These are phyloP conservation scores for Alternaria novae-zelandiae DNA, from an alignment of 2,329 filamentous ascomycete genomes.

Conservation along the genomic window DNA sequence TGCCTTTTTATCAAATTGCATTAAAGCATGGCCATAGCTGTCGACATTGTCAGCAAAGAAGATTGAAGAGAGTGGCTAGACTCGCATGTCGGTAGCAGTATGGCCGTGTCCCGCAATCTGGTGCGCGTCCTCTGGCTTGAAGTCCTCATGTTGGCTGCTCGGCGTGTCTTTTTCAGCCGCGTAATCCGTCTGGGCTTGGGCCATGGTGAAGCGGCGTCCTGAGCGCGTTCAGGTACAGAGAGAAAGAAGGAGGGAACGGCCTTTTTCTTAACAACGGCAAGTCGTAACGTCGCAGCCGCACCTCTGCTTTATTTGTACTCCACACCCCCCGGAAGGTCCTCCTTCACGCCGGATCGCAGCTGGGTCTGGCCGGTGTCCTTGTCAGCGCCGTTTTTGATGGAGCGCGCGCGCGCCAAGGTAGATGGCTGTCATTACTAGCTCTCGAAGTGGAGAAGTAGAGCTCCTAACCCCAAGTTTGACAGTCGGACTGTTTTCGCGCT, in stretches of 20 bases:
- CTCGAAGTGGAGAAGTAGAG: constrained; percentile 3
- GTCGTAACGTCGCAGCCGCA: constrained; percentile 13
- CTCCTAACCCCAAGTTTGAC: too few species aligned
- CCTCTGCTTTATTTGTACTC: constrained; percentile 6
- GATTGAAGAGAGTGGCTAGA: background rate
- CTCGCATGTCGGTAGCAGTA: constrained; percentile 40
- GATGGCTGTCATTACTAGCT: constrained; percentile 2
- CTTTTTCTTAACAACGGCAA: constrained; percentile 3
- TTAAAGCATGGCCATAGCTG: constrained; percentile 42
- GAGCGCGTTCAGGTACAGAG: background rate
- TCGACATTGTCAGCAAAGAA: constrained; percentile 6
- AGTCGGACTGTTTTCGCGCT: too few species aligned
- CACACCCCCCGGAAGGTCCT: background rate
- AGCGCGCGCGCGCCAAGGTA: constrained; percentile 9
- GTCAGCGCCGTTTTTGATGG: constrained; percentile 2
- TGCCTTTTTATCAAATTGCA: constrained; percentile 60
- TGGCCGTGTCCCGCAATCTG: constrained; percentile 37
- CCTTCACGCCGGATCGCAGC: background rate
- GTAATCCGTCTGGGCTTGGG: constrained; percentile 4
- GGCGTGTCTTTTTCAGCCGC: constrained; percentile 22
- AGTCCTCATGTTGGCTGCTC: constrained; percentile 34
- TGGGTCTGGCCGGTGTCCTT: constrained; percentile 6
- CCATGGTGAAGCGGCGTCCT: constrained; percentile 10
- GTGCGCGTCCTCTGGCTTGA: constrained; percentile 34
- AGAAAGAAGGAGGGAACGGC: background rate